phyloP scores from a whole-genome alignment of 2,329 filamentous ascomycete species.

The Ambrosiella beaveri region DNA sequence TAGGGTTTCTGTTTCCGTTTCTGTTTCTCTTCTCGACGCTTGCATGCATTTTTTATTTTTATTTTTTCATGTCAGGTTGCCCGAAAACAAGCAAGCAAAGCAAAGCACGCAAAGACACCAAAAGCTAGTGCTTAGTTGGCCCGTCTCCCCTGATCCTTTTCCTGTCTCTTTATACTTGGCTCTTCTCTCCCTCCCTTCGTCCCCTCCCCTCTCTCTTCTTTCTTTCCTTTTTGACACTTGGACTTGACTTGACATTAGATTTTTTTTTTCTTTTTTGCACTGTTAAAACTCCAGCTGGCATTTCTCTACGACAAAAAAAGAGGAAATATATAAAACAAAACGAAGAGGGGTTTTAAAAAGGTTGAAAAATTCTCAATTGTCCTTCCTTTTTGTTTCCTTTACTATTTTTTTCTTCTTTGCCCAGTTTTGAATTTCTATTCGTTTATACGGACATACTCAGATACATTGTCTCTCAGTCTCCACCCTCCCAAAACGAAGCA shows the following conservation, averaged over 20 bases:
- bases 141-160: not conserved
- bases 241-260: not conserved
- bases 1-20: not conserved
- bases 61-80: not conserved
- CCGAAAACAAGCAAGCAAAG: too few relatives aligned
- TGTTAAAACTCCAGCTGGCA: too few relatives aligned
- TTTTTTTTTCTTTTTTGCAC: not conserved
- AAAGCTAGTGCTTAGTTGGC: too few relatives aligned
- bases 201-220: constrained; percentile 1
- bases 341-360: too few relatives aligned
- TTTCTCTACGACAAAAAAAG: too few relatives aligned
- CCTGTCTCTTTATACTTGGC: not conserved
- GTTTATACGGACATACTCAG: constrained; percentile 13
- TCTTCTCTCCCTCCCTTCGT: not conserved
- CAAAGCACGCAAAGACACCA: too few relatives aligned
- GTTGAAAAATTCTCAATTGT: too few relatives aligned
- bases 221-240: constrained; percentile 8
- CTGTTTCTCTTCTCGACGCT: not conserved
- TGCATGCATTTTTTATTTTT: not conserved
- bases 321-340: too few relatives aligned
- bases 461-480: not conserved
- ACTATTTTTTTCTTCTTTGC: constrained; percentile 10
- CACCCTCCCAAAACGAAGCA: too few relatives aligned
- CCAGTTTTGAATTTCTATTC: constrained; percentile 9
- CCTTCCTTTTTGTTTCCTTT: not conserved